Conservation (phyloP, 768 basidiomycete species). For the Pluteus cervinus region DNA sequence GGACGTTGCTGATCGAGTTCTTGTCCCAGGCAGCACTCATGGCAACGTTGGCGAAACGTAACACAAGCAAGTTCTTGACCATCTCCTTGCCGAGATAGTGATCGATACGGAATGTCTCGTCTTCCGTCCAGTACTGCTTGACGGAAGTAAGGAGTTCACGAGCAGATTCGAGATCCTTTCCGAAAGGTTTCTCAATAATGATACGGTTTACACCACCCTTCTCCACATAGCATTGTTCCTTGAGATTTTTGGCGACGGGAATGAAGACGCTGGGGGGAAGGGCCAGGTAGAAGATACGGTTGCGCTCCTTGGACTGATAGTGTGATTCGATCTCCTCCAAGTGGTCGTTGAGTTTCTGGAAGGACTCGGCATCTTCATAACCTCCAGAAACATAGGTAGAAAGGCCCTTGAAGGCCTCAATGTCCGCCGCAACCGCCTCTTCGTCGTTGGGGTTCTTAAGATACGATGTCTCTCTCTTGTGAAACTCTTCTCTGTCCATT, state of each 20-base stretch:
- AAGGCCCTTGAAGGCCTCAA: slow-evolving; percentile 80
- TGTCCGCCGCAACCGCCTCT: slow-evolving; percentile 45
- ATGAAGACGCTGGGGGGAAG: slow-evolving; percentile 97
- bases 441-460: slow-evolving; percentile 75
- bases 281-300: slow-evolving; percentile 95
- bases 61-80: slow-evolving; percentile 96
- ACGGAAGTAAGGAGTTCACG: slow-evolving; percentile 71
- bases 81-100: slow-evolving; percentile 99
- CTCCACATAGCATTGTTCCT: slow-evolving; percentile 69
- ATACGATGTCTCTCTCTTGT: slow-evolving; percentile 77
- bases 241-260: slow-evolving; percentile 78
- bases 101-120: slow-evolving; percentile 98
- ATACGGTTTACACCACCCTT: slow-evolving; percentile 77
- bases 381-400: slow-evolving; percentile 81
- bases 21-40: slow-evolving; percentile 91
- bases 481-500: slow-evolving; percentile 82
- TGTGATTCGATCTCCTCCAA: slow-evolving; percentile 72
- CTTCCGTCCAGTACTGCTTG: slow-evolving; percentile 88
- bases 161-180: slow-evolving; percentile 86
- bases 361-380: slow-evolving; percentile 82
- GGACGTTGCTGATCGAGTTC: slow-evolving; percentile 92
- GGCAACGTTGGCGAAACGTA: slow-evolving; percentile 93
- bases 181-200: slow-evolving; percentile 98
- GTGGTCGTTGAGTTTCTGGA: slow-evolving; percentile 69
- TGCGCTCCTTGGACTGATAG: slow-evolving; percentile 56